Evolutionary conservation across 208 protist species (phyloP).

Genomic region (Zelonia costaricensis): DNA sequence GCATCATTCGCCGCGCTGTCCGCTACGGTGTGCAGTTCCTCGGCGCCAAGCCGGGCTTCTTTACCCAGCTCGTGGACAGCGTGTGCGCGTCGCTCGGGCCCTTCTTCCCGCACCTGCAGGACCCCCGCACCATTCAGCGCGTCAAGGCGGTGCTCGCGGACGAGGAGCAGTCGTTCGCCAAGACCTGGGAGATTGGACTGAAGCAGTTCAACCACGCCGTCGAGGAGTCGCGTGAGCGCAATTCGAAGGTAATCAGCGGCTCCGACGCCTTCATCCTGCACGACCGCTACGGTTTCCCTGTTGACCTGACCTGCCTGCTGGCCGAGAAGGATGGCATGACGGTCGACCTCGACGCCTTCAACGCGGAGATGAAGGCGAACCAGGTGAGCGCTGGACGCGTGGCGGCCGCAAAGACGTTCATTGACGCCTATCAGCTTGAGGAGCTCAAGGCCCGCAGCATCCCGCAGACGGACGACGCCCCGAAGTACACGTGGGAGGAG

Average conservation of each 20-base stretch:
- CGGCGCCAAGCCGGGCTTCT: conserved; percentile 92
- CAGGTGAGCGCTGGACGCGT: conserved; percentile 64
- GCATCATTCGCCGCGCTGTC: conserved; percentile 97
- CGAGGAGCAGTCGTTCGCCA: conserved; percentile 97
- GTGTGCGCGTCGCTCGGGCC: conserved; percentile 91
- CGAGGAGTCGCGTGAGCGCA: conserved; percentile 57
- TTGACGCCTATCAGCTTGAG: conserved; percentile 86
- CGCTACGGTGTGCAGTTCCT: conserved; percentile 97
- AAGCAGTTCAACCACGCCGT: conserved; percentile 92
- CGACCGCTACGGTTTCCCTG: conserved; percentile 98
- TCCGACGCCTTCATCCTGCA: conserved; percentile 94
- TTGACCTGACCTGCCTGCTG: conserved; percentile 98
- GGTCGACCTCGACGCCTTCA: conserved; percentile 88
- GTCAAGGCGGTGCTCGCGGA: conserved; percentile 92
- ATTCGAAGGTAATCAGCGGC: conserved; percentile 78
- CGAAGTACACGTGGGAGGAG: conserved; percentile 95
- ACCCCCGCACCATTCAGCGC: conserved; percentile 73
- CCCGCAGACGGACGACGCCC: conserved; percentile 90
- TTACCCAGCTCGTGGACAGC: conserved; percentile 90
- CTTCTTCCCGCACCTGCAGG: conserved; percentile 95
- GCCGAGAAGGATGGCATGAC: conserved; percentile 94
- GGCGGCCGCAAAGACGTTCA: conserved; percentile 81
- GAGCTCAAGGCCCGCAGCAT: conserved; percentile 79
- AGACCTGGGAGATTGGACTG: conserved; percentile 95
- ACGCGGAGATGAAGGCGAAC: conserved; percentile 84